phyloP scores from a whole-genome alignment of 768 basidiomycete genomes.

The Tricholoma matsutake region DNA sequence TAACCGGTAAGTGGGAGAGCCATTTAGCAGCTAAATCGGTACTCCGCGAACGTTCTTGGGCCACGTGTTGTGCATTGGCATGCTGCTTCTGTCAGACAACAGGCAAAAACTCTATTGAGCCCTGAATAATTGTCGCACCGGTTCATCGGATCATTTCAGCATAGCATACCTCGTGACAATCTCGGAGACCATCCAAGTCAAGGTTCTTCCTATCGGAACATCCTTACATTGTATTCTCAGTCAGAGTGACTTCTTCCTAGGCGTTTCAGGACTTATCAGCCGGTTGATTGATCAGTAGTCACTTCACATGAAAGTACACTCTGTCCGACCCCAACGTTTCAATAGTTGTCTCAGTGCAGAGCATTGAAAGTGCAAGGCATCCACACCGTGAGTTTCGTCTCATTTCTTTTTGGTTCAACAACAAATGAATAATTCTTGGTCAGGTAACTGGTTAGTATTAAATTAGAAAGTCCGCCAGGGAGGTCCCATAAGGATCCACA shows the following conservation, averaged over 20 bases:
- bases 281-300: slow-evolving; percentile 8
- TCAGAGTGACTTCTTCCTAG: slow-evolving; percentile 15
- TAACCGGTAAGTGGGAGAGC: too few relatives aligned
- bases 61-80: too few relatives aligned
- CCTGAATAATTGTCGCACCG: slow-evolving; percentile 10
- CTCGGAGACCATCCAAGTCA: slow-evolving; percentile 8
- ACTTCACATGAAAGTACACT: slow-evolving; percentile 20
- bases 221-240: slow-evolving; percentile 11
- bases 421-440: slow-evolving; percentile 16
- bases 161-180: slow-evolving; percentile 1
- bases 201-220: slow-evolving; percentile 6
- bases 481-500: slow-evolving; percentile 42
- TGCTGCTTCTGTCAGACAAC: slow-evolving; percentile 14
- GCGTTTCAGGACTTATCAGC: slow-evolving; percentile 6
- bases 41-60: too few relatives aligned
- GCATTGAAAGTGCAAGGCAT: slow-evolving; percentile 6
- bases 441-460: slow-evolving; percentile 19
- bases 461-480: slow-evolving; percentile 38
- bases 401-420: background rate
- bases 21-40: too few relatives aligned
- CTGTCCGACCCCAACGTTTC: slow-evolving; percentile 13
- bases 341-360: slow-evolving; percentile 1
- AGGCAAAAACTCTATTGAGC: slow-evolving; percentile 21
- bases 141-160: slow-evolving; percentile 1
- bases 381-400: slow-evolving; percentile 16